Evolutionary conservation across 352 stramenopile species (phyloP).

Genomic region (Blastocystis sp.): DNA sequence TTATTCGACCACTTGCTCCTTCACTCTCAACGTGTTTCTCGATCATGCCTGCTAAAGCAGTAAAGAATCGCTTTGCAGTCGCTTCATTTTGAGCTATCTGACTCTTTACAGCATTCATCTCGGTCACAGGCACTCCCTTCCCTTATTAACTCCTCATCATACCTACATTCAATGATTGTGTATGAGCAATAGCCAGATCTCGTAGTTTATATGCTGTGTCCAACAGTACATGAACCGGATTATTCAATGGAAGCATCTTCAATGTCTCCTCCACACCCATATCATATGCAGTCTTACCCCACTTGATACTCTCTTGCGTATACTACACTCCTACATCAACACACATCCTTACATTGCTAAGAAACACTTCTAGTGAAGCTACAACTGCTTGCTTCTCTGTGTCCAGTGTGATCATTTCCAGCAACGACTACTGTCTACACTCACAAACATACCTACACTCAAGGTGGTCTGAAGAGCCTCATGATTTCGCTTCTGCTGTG

Average conservation of each 20-base stretch:
- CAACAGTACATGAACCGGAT: background rate
- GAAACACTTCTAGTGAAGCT: background rate
- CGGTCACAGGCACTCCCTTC: background rate
- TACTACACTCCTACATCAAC: background rate
- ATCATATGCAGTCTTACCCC: background rate
- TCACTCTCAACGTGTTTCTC: background rate
- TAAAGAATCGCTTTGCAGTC: background rate
- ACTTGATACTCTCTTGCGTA: conserved; percentile 16
- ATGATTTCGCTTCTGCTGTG: conserved; percentile 23
- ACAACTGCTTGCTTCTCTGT: conserved; percentile 1
- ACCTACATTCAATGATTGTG: background rate
- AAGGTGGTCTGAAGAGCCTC: background rate
- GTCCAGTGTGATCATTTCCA: conserved; percentile 24
- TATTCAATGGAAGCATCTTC: background rate
- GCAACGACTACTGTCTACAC: background rate
- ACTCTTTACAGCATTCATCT: background rate
- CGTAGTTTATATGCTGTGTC: background rate
- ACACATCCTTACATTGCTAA: background rate
- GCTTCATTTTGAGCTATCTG: background rate
- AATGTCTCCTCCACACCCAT: background rate
- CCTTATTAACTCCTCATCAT: background rate
- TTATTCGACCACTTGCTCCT: too few species aligned
- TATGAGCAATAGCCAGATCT: background rate
- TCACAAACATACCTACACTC: background rate
- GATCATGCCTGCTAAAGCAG: background rate